Base-by-base conservation (phyloP, 2,329 filamentous ascomycete species). In the Bipolaris zeicola region DNA sequence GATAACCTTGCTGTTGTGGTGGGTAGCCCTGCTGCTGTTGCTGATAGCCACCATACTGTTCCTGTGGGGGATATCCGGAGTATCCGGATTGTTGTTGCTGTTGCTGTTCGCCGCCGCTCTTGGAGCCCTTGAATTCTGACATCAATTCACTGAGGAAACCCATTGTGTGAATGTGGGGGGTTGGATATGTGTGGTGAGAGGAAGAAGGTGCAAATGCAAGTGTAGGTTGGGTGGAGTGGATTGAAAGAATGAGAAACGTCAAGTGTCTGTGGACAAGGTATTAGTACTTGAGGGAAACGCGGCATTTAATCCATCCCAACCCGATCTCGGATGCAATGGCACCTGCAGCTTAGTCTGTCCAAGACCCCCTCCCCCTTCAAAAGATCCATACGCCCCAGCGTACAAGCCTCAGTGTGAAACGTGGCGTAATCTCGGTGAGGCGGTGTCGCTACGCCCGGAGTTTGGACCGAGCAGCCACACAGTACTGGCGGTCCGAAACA, bases 61-160 rank as follows among this genome's bases (percentile, higher is more conserved):
- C 10, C 4, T 38, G 42, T 45, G 42, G 42, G 3, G 42, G 42
- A 11, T 33, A 33, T 18, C 42, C 26, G 20, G 36, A 48, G n/a
- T 53, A 53, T 11, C 51, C 44, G 6, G 51, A 46, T 24, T 55
- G 52, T 18, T 56, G 53, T 13, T 51, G 51, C 43, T 50, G 48
- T 26, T 50, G 48, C 38, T 50, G 28, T 28, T 3, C 39, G 14
- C n/a, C 45, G 14, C 24, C 31, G n/a, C 22, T 13, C 7, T 49
- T 48, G 20, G 57, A 51, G 50, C 62, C 49, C 14, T 57, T 67
- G 33, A 68, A 61, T 8, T 62, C 60, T 28, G 51, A 57, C 3
- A 68, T 63, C 26, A 68, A 49, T 33, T 63, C 60, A 38, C 57
- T 58, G 2, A 68, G 57, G 39, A 68, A 61, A 18, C 65, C 64